Conservation (phyloP, 805 yeast species). For the Saccharomyces eubayanus region DNA sequence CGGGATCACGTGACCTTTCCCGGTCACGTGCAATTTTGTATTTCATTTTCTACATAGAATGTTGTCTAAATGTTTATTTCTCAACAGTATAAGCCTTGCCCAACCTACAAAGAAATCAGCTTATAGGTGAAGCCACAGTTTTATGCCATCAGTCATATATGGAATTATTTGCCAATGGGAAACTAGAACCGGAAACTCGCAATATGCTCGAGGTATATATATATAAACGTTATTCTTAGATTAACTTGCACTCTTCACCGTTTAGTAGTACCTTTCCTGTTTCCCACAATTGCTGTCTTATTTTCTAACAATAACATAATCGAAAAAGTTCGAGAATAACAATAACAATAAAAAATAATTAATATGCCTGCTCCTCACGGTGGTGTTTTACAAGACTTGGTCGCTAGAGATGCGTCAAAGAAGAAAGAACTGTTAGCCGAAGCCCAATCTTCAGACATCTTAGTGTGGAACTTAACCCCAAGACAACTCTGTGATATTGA, state of each 20-base stretch:
- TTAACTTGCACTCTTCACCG: not conserved
- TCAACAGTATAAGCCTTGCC: not conserved
- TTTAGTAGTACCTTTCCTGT: not conserved
- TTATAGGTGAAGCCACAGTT: slow-evolving; percentile 2
- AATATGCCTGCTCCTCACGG: slow-evolving; percentile 83
- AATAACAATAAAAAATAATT: not conserved
- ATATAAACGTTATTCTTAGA: not conserved
- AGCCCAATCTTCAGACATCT: slow-evolving; percentile 37
- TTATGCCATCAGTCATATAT: not conserved
- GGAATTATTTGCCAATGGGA: not conserved
- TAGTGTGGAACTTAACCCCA: slow-evolving; percentile 51
- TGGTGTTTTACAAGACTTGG: slow-evolving; percentile 76
- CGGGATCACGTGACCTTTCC: not conserved
- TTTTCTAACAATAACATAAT: not conserved
- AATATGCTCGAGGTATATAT: not conserved
- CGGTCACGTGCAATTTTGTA: not conserved
- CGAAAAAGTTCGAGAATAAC: not conserved
- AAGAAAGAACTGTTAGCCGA: slow-evolving; percentile 50
- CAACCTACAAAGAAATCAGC: not conserved
- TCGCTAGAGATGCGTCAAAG: slow-evolving; percentile 67
- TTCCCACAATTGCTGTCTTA: not conserved
- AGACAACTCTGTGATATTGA: slow-evolving; percentile 93
- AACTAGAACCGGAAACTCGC: not conserved
- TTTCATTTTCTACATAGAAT: not conserved
- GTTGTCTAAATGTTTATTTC: not conserved